Base-by-base conservation (phyloP, 441 rosid genomes). In the Erodium moschatum region DNA sequence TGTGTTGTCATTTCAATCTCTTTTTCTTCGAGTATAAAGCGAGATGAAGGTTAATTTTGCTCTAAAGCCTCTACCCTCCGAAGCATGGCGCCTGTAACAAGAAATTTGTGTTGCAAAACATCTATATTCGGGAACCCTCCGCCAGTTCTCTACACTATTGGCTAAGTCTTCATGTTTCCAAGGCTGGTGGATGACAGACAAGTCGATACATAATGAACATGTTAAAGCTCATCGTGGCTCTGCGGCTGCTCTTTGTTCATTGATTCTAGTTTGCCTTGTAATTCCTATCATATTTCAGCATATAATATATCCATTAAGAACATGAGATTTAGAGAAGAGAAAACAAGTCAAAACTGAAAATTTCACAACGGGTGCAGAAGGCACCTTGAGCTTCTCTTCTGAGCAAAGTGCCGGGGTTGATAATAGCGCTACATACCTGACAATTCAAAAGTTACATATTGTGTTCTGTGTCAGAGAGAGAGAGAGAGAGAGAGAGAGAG, bases 341-440 rank as follows among this genome's bases (percentile, higher is more conserved):
- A 42, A 42, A 10, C 21, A 54, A 0, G 13, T 24, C 27, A 42
- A 1, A 10, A 9, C 0, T 7, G 48, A 16, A 7, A 7, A 18
- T 6, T 54, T 7, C 20, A 54, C 61, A 56, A 56, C 16, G 33
- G 38, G 64, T 5, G 6, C 19, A 76, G 16, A 20, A 8, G 16
- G 24, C 84, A 88, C 99, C 89, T 81, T 82, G 16, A 89, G 87
- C 80, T 82, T 88, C 67, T 83, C 89, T 77, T 88, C 97, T 69
- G 79, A 65, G 81, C 97, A 94, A 44, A 86, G 71, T 50, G 91
- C 89, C 24, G 99, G 92, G 21, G 97, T 91, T 21, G 89, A 81
- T 70, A 94, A 72, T 11, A 88, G 61, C 15, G 92, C 92, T 13
- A 83, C 82, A 64, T 94, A 91, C 76, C 97, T 93, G 84, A 21